Evolutionary conservation across 768 basidiomycete species (phyloP).

Genomic region (Cantharellus cinnabarinus): DNA sequence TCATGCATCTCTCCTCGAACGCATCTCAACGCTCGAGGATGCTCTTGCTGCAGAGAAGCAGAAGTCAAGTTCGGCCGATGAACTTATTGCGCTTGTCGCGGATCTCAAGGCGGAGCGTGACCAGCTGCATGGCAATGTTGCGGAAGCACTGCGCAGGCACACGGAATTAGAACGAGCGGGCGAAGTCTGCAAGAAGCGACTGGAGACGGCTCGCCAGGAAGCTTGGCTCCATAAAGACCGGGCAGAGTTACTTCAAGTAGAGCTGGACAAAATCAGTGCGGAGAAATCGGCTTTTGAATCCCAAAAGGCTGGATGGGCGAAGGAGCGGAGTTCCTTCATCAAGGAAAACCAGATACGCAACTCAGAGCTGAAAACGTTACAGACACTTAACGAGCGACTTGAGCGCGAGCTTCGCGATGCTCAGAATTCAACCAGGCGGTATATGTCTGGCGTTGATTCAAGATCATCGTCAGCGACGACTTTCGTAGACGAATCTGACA

Average conservation of each 20-base stretch:
- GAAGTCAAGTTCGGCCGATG: conserved; percentile 27
- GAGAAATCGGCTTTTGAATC: conserved; percentile 15
- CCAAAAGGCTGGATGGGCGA: conserved; percentile 12
- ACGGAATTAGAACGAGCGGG: conserved; percentile 54
- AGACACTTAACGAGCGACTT: conserved; percentile 5
- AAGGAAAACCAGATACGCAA: conserved; percentile 12
- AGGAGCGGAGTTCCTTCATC: background rate
- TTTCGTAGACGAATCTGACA: background rate
- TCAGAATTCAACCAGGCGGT: background rate
- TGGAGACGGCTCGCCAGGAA: conserved; percentile 64
- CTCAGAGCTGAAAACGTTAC: conserved; percentile 8
- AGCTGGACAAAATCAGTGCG: conserved; percentile 7
- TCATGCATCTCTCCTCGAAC: conserved; percentile 60
- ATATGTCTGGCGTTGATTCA: background rate
- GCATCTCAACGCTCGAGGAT: conserved; percentile 65
- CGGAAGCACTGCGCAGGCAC: conserved; percentile 68
- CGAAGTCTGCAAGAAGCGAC: conserved; percentile 38
- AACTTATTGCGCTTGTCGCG: conserved; percentile 52
- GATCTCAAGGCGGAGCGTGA: conserved; percentile 80
- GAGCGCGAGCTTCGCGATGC: background rate
- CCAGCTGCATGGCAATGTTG: conserved; percentile 69
- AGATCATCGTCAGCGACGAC: background rate
- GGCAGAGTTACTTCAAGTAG: conserved; percentile 17
- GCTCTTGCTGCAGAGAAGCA: conserved; percentile 27
- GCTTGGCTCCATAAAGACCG: conserved; percentile 68